Conservation (phyloP, 441 rosid species). For the Kokia cookei region DNA sequence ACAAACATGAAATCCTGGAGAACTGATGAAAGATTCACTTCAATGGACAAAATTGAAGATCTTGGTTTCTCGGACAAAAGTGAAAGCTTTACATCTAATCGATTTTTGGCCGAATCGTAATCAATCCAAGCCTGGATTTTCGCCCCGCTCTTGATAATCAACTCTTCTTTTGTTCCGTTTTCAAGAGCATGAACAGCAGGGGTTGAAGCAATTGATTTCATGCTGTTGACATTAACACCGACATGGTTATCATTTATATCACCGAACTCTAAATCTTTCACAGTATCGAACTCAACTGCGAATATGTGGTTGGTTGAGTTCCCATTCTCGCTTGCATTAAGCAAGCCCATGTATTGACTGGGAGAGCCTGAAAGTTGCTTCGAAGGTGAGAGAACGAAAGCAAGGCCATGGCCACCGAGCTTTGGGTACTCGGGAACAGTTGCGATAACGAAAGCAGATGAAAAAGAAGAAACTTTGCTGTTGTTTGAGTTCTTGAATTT, state of each 20-base stretch:
- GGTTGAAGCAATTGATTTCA: constrained; percentile 50
- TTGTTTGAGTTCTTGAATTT: constrained; percentile 37
- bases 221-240: constrained; percentile 60
- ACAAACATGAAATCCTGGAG: constrained; percentile 61
- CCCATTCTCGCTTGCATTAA: constrained; percentile 36
- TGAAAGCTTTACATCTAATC: constrained; percentile 59
- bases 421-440: constrained; percentile 50
- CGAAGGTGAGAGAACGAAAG: constrained; percentile 55
- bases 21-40: constrained; percentile 49
- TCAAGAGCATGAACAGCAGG: constrained; percentile 44
- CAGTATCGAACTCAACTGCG: constrained; percentile 86
- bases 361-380: constrained; percentile 44
- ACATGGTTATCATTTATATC: constrained; percentile 79
- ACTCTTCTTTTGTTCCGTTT: constrained; percentile 26
- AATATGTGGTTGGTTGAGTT: constrained; percentile 39
- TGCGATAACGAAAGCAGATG: constrained; percentile 74
- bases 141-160: constrained; percentile 42
- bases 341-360: constrained; percentile 68
- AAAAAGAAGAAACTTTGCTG: constrained; percentile 53
- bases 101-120: constrained; percentile 52
- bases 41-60: constrained; percentile 46
- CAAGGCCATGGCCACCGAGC: constrained; percentile 83
- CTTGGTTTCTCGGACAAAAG: constrained; percentile 55
- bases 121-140: constrained; percentile 77
- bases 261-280: constrained; percentile 56